Conservation (phyloP, 116 monocot species). For the Iris pallida region DNA sequence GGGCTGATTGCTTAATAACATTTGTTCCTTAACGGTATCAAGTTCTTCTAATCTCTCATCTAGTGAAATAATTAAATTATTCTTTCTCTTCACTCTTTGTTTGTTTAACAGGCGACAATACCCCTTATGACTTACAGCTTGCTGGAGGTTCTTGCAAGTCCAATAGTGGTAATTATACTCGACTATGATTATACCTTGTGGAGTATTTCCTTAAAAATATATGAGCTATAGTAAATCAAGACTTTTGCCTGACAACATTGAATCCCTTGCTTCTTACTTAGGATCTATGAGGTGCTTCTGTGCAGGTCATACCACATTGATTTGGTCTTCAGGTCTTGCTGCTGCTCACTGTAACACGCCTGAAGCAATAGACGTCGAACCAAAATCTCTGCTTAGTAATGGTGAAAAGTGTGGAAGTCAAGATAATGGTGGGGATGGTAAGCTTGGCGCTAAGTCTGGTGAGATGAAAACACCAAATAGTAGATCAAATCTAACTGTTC, state of each 20-base stretch:
- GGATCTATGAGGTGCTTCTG: slow-evolving; percentile 47
- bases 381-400: slow-evolving; percentile 11
- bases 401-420: slow-evolving; percentile 6
- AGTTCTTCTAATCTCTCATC: neutral
- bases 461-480: slow-evolving; percentile 7
- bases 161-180: neutral
- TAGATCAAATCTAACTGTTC: slow-evolving; percentile 3
- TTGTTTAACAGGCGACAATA: slow-evolving; percentile 8
- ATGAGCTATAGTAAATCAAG: neutral
- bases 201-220: neutral
- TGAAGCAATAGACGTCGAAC: slow-evolving; percentile 8
- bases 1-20: neutral
- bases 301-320: slow-evolving; percentile 45
- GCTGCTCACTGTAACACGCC: slow-evolving; percentile 22
- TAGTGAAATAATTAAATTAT: neutral
- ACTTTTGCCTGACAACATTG: neutral
- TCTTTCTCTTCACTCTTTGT: neutral
- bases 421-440: neutral
- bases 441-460: neutral
- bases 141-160: slow-evolving; percentile 21
- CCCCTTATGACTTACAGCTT: slow-evolving; percentile 4
- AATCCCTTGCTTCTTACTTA: slow-evolving; percentile 19
- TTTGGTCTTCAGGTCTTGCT: slow-evolving; percentile 51
- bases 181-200: too few species aligned
- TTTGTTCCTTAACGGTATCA: neutral